These are phyloP conservation scores for Fraxinus sp. DNA, from an alignment of 305 asterid genomes.

Conservation along the genomic window DNA sequence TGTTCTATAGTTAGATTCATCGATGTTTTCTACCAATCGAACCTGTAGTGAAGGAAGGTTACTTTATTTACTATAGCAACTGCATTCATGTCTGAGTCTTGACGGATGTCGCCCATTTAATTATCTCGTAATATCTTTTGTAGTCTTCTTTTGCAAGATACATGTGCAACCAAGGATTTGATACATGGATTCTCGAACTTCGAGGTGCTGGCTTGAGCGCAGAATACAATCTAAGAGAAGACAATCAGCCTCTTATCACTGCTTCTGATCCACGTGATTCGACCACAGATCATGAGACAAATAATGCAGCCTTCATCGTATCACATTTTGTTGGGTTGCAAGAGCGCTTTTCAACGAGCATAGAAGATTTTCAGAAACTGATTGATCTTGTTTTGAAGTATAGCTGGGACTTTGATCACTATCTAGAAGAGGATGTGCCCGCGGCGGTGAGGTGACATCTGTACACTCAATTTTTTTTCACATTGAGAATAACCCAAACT, in stretches of 20 bases:
- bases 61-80: neutral
- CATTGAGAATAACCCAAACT: neutral
- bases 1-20: neutral
- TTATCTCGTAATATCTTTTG: neutral
- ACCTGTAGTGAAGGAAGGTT: neutral
- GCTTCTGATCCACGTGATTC: neutral
- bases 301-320: neutral
- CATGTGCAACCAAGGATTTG: slow-evolving; percentile 39
- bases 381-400: slow-evolving; percentile 30
- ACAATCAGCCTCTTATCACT: neutral
- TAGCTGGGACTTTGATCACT: slow-evolving; percentile 41
- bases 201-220: slow-evolving; percentile 41
- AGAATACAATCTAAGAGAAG: slow-evolving; percentile 2
- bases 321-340: slow-evolving; percentile 20
- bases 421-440: slow-evolving; percentile 39
- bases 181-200: slow-evolving; percentile 41
- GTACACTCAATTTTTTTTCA: neutral
- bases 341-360: slow-evolving; percentile 12
- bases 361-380: slow-evolving; percentile 30
- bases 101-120: neutral
- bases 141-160: slow-evolving; percentile 41
- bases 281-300: neutral
- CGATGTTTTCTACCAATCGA: neutral
- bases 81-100: neutral
- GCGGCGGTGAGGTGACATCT: slow-evolving; percentile 42